A percentile compares a stretch with the other conserved stretches of the same genome.
Conservation (phyloP, 75 land plant species). For the Ceratopteris richardii region DNA sequence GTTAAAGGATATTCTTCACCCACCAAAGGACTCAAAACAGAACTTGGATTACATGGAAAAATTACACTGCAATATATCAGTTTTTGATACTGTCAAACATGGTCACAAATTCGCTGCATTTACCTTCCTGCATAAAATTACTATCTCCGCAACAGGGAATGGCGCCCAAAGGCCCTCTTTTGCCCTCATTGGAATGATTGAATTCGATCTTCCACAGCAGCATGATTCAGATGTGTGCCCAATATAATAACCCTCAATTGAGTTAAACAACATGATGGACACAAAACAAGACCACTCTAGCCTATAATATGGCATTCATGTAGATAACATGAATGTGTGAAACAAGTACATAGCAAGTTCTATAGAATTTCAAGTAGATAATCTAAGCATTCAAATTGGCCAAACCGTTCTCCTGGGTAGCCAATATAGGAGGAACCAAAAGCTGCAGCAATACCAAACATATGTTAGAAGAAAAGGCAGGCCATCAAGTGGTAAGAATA, state of each 20-base stretch:
- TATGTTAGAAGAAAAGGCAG: conserved; percentile 49
- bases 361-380: conserved; percentile 18
- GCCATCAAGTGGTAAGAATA: conserved; percentile 5
- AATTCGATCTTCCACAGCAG: conserved; percentile 73
- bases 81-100: conserved; percentile 51
- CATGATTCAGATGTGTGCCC: conserved; percentile 33
- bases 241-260: conserved; percentile 1
- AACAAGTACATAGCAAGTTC: conserved; percentile 21
- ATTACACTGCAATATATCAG: conserved; percentile 45
- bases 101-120: conserved; percentile 60
- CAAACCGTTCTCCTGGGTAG: conserved; percentile 39
- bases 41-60: conserved; percentile 33
- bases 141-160: conserved; percentile 66
- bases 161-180: conserved; percentile 64
- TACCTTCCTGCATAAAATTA: conserved; percentile 84
- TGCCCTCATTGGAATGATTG: conserved; percentile 67
- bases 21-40: conserved; percentile 11
- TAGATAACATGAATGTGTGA: conserved; percentile 30
- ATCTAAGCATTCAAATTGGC: conserved; percentile 19
- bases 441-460: conserved; percentile 71
- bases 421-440: conserved; percentile 32
- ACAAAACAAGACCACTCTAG: neutral
- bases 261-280: neutral
- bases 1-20: conserved; percentile 16
- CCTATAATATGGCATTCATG: conserved; percentile 40